phyloP scores from a whole-genome alignment of 2,329 filamentous ascomycete genomes.

The Aspergillus neotritici region DNA sequence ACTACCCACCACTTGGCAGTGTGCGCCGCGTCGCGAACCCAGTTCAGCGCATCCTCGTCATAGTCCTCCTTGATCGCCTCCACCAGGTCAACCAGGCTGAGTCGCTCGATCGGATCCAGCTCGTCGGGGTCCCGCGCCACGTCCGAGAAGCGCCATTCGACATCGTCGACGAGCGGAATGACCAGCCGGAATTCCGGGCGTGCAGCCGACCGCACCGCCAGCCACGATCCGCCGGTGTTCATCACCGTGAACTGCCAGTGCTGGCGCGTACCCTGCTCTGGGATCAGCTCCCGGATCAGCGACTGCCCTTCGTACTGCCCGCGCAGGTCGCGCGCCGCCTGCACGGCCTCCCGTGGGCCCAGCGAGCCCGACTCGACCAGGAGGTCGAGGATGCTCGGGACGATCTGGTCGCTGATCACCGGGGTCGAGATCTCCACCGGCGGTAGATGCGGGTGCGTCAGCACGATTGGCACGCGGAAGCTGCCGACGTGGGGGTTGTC shows the following conservation, averaged over 20 bases:
- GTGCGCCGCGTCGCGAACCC: conserved; percentile 24
- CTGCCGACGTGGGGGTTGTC: conserved; percentile 43
- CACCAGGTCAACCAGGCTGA: conserved; percentile 20
- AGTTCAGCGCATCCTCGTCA: conserved; percentile 8
- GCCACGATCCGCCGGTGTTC: conserved; percentile 43
- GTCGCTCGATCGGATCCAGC: conserved; percentile 18
- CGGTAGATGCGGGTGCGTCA: conserved; percentile 42
- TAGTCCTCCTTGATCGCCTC: conserved; percentile 15
- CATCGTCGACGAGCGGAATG: conserved; percentile 28
- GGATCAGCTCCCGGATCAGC: conserved; percentile 39
- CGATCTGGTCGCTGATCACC: conserved; percentile 40
- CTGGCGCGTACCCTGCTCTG: conserved; percentile 27
- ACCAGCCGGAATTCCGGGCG: conserved; percentile 24
- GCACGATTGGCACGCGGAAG: conserved; percentile 41
- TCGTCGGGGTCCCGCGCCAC: conserved; percentile 23
- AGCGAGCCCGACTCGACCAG: conserved; percentile 39
- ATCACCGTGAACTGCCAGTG: conserved; percentile 33
- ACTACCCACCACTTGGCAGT: conserved; percentile 27
- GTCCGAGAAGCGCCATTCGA: conserved; percentile 32
- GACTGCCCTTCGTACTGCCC: conserved; percentile 46
- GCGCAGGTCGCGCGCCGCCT: conserved; percentile 36
- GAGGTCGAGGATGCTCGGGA: conserved; percentile 45
- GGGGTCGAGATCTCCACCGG: conserved; percentile 37
- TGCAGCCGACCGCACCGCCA: conserved; percentile 61
- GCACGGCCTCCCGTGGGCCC: conserved; percentile 21